Percentiles rank a stretch among this genome's conserved stretches.
These are phyloP conservation scores for Plasmodium fragile DNA, from an alignment of 169 alveolate genomes.

Conservation along the genomic window DNA sequence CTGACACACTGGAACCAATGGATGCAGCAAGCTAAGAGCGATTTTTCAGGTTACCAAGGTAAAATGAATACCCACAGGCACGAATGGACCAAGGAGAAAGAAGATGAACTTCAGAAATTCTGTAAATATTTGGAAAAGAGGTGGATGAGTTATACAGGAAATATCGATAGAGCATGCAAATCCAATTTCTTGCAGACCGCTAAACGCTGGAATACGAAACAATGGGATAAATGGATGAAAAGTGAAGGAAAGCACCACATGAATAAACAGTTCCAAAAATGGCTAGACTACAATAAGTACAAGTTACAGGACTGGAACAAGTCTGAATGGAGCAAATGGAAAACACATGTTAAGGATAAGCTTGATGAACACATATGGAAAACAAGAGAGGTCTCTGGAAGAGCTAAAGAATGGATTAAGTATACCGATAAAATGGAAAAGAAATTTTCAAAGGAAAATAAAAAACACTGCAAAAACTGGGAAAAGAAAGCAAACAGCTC, in stretches of 20 bases:
- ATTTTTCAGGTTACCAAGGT: not conserved
- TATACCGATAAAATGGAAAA: not conserved
- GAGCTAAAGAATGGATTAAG: not conserved
- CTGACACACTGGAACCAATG: not conserved
- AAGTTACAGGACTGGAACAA: not conserved
- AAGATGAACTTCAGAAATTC: constrained; percentile 6
- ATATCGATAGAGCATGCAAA: not conserved
- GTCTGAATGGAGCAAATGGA: constrained; percentile 9
- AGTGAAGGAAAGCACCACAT: constrained; percentile 5
- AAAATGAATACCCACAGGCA: not conserved
- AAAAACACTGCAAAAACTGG: not conserved
- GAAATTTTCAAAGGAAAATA: not conserved
- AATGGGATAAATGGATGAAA: constrained; percentile 9
- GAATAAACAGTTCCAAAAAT: constrained; percentile 6
- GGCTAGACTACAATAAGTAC: constrained; percentile 12
- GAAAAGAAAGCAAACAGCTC: not conserved
- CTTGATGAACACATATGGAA: constrained; percentile 4
- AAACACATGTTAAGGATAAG: not conserved
- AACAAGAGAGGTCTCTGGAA: not conserved
- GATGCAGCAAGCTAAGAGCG: constrained; percentile 1
- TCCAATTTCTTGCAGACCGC: not conserved
- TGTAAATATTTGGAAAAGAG: not conserved
- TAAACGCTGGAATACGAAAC: not conserved
- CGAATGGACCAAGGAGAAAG: not conserved
- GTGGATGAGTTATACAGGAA: constrained; percentile 1